phyloP scores from a whole-genome alignment of 164 flowering plant species.

The Piper betle region DNA sequence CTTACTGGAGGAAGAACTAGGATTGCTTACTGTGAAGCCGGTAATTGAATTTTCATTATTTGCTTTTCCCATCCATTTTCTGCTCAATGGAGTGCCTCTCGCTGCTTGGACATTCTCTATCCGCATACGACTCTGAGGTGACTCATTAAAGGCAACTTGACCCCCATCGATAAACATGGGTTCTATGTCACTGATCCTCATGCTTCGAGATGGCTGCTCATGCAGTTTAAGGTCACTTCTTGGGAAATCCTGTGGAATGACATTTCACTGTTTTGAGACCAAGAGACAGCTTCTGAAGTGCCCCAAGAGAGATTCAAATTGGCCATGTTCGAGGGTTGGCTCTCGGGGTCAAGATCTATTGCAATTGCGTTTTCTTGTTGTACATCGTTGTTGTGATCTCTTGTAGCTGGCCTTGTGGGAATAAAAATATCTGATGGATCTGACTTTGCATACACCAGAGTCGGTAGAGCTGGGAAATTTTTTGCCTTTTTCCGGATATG shows the following conservation, averaged over 20 bases:
- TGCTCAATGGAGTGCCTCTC: not conserved
- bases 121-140: not conserved
- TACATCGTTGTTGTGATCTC: conserved; percentile 7
- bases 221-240: not conserved
- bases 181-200: not conserved
- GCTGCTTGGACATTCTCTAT: conserved; percentile 1
- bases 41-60: conserved; percentile 1
- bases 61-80: conserved; percentile 2
- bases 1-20: not conserved
- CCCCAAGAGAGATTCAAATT: not conserved
- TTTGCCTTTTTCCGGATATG: conserved; percentile 78
- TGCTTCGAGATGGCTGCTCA: not conserved
- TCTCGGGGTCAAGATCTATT: conserved; percentile 11
- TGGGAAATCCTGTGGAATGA: not conserved
- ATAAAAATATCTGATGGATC: conserved; percentile 22
- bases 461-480: conserved; percentile 33
- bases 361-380: conserved; percentile 10
- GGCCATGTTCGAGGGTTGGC: not conserved
- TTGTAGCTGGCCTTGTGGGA: conserved; percentile 25
- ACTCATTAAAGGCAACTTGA: not conserved
- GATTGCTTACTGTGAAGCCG: conserved; percentile 5
- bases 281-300: too few species aligned
- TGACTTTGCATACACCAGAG: conserved; percentile 15
- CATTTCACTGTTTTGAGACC: not conserved
- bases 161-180: too few species aligned